Conservation (phyloP, 768 basidiomycete species). For the Crepidotus variabilis region DNA sequence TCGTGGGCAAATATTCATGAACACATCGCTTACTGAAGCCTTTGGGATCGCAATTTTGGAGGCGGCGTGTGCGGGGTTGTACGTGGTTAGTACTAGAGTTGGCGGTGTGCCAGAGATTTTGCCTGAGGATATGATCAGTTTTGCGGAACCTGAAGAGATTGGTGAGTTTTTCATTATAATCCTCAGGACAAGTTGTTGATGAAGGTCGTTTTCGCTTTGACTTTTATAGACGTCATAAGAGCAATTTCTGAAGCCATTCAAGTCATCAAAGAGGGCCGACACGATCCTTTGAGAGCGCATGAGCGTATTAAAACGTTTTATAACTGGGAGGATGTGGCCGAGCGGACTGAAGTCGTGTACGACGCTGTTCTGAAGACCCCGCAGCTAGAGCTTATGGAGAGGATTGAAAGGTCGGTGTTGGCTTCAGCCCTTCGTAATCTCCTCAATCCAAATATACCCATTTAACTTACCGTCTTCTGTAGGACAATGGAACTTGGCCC, state of each 20-base stretch:
- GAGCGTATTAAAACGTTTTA: conserved; percentile 80
- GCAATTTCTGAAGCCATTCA: conserved; percentile 79
- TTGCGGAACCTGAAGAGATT: conserved; percentile 90
- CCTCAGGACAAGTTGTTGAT: background rate
- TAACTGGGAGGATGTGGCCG: conserved; percentile 77
- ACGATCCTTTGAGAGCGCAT: conserved; percentile 76
- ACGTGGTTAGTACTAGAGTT: conserved; percentile 90
- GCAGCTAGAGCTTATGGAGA: conserved; percentile 69
- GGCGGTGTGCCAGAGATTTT: conserved; percentile 96
- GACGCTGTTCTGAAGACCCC: conserved; percentile 55
- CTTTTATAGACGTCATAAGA: conserved; percentile 67
- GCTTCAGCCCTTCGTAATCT: background rate
- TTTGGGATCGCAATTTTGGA: conserved; percentile 98
- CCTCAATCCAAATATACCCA: background rate
- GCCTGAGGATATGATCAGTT: conserved; percentile 92
- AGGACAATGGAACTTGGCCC: conserved; percentile 78
- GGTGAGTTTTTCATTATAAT: conserved; percentile 48
- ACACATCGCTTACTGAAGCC: conserved; percentile 92
- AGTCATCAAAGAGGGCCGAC: conserved; percentile 60
- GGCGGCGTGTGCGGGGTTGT: conserved; percentile 91
- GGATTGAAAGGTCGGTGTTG: conserved; percentile 62
- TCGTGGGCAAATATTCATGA: conserved; percentile 88
- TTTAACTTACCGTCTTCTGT: background rate
- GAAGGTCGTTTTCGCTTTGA: conserved; percentile 1
- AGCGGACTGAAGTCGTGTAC: conserved; percentile 84